Base-by-base conservation (phyloP, 2,329 filamentous ascomycete genomes). In the Zymoseptoria tritici region DNA sequence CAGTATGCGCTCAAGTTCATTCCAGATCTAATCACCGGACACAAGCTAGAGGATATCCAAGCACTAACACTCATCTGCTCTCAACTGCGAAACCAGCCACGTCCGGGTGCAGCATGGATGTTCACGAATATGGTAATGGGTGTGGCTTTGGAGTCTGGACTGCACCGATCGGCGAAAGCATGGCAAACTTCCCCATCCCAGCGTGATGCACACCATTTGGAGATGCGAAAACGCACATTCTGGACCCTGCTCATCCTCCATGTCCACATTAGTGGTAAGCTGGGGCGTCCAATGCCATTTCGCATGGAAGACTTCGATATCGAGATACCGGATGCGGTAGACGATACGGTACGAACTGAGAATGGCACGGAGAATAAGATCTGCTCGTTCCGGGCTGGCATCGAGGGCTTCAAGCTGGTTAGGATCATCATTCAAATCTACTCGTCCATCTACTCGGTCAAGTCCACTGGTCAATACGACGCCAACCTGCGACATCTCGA, bases 141-240 rank as follows among this genome's bases (percentile, higher is more conserved):
- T 4, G 78, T 88, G 29, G 89, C 89, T 9, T 81, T 93, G 42
- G 90, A 94, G 67, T 76, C 91, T 49, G 87, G 89, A 19, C 77
- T 94, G 46, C 89, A 95, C 71, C 82, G 89, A 49, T 86, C 85
- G n/a, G 80, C 81, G 11, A 86, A 84, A 64, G 80, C 81, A 53
- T 84, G 83, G 79, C 74, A 75, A 19, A 72, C 78, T 13, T 71
- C 75, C 21, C 80, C 77, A 65, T 69, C 76, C 24, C 78, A 90
- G 1, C 72, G 76, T 54, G 81, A 79, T 67, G 70, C 76, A n/a
- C 79, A 91, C 1, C 83, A 88, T 5, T 83, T 89, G 60, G 90
- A 95, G 71, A 81, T 92, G 73, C 82, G 90, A 22, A 92, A 92
- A 75, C 81, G 90, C 16, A 80, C 86, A 0, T 95, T 90, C 79